Evolutionary conservation across 768 basidiomycete species (phyloP).

Genomic region (Strobilomyces dryophilus): DNA sequence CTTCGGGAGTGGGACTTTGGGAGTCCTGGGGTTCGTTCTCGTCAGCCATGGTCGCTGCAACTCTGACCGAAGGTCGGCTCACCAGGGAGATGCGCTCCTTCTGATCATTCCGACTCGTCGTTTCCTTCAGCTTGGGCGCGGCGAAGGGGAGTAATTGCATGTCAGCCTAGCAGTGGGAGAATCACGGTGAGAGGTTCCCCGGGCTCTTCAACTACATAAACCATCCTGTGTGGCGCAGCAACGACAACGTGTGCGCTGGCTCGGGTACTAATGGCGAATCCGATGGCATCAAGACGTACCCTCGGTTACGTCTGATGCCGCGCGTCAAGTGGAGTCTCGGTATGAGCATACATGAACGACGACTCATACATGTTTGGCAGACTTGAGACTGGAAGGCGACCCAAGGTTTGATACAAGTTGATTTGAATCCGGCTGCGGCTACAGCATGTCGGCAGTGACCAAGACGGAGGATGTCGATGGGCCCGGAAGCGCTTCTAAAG

Average conservation of each 20-base stretch:
- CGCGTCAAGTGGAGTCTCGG: too few relatives aligned
- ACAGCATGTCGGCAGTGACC: too few relatives aligned
- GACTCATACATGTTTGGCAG: background rate
- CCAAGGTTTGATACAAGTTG: background rate
- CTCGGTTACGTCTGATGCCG: background rate
- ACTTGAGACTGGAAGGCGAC: background rate
- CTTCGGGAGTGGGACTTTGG: slow-evolving; percentile 1
- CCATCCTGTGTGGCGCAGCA: too few relatives aligned
- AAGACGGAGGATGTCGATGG: background rate
- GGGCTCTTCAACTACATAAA: too few relatives aligned
- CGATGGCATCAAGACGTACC: background rate
- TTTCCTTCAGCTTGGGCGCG: slow-evolving; percentile 1
- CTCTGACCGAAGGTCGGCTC: background rate
- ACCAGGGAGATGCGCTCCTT: slow-evolving; percentile 2
- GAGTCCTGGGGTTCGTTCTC: background rate
- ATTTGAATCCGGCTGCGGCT: background rate
- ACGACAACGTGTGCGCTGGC: background rate
- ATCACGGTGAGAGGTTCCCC: too few relatives aligned
- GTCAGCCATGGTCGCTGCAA: background rate
- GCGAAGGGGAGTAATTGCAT: slow-evolving; percentile 6
- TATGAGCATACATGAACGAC: too few relatives aligned
- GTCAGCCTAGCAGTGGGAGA: background rate
- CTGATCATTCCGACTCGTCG: background rate
- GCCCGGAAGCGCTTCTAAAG: too few relatives aligned
- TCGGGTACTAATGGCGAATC: background rate